Conservation (phyloP, 2,329 filamentous ascomycete genomes). For the Exserohilum turcica region DNA sequence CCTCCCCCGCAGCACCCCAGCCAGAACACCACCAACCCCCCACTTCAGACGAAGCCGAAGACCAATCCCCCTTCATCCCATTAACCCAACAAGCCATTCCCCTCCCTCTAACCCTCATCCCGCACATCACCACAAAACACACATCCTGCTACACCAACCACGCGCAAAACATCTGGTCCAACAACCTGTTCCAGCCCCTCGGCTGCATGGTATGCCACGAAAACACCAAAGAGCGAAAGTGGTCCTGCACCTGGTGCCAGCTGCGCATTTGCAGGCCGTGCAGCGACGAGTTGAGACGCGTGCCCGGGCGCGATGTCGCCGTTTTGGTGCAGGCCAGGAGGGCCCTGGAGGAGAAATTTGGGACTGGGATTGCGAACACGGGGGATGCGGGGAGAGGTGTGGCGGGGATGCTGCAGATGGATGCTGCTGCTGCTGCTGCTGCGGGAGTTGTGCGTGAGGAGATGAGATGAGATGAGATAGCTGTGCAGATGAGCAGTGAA, state of each 20-base stretch:
- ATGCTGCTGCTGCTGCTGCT: too few relatives aligned
- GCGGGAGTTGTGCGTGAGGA: too few relatives aligned
- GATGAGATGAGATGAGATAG: too few relatives aligned
- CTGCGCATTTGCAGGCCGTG: conserved; percentile 43
- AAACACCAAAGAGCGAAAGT: conserved; percentile 32
- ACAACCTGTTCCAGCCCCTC: conserved; percentile 42
- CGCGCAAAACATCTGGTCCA: conserved; percentile 32
- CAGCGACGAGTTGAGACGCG: conserved; percentile 27
- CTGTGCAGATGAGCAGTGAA: too few relatives aligned
- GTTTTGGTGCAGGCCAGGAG: conserved; percentile 23
- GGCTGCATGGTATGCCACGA: conserved; percentile 45
- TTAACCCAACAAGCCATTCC: conserved; percentile 26
- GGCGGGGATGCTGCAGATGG: too few relatives aligned
- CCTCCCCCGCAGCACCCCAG: too few relatives aligned
- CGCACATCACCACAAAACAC: conserved; percentile 40
- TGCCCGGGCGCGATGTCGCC: conserved; percentile 28
- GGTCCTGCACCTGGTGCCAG: conserved; percentile 47
- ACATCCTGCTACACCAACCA: conserved; percentile 42
- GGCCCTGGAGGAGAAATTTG: background rate
- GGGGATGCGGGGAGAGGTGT: conserved; percentile 11
- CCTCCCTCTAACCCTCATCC: conserved; percentile 20
- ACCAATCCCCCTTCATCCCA: conserved; percentile 28
- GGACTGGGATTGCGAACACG: background rate
- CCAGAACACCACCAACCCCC: too few relatives aligned
- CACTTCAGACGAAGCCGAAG: too few relatives aligned